Percentiles rank a stretch among this genome's conserved stretches.
Conservation (phyloP, 768 basidiomycete genomes). For the Trametes meyenii region DNA sequence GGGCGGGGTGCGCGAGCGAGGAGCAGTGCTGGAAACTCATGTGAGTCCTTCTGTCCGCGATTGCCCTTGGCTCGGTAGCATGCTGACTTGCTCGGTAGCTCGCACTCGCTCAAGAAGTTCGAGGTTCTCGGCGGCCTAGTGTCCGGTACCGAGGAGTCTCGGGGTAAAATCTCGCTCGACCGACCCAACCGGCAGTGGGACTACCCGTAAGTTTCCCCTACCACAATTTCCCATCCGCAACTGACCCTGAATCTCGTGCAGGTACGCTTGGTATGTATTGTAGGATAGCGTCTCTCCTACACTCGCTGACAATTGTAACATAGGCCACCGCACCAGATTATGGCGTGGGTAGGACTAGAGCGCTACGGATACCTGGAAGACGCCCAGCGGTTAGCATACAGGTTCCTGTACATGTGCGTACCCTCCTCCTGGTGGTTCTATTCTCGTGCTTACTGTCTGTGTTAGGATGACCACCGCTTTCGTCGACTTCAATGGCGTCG, state of each 20-base stretch:
- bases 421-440: conserved; percentile 9
- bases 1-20: conserved; percentile 97
- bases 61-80: conserved; percentile 11
- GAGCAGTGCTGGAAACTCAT: conserved; percentile 93
- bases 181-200: conserved; percentile 99
- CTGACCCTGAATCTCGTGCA: conserved; percentile 33
- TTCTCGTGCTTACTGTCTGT: conserved; percentile 9
- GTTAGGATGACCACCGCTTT: conserved; percentile 89
- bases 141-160: conserved; percentile 94
- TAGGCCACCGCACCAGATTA: conserved; percentile 97
- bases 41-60: conserved; percentile 49
- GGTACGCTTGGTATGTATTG: conserved; percentile 65
- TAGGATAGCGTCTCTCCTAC: not conserved
- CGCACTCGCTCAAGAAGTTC: conserved; percentile 89
- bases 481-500: conserved; percentile 97
- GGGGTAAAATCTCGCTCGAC: conserved; percentile 94
- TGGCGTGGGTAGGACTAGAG: conserved; percentile 96
- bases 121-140: conserved; percentile 95
- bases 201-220: conserved; percentile 70
- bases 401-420: conserved; percentile 94
- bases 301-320: conserved; percentile 18
- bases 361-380: conserved; percentile 95
- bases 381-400: conserved; percentile 89
- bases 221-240: not conserved
- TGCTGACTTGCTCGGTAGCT: conserved; percentile 45